Evolutionary conservation across 1,139 yeast species (phyloP), one percentile per base, ranked within the genome.

Genomic region (Debaryomycetaceae sp.): DNA sequence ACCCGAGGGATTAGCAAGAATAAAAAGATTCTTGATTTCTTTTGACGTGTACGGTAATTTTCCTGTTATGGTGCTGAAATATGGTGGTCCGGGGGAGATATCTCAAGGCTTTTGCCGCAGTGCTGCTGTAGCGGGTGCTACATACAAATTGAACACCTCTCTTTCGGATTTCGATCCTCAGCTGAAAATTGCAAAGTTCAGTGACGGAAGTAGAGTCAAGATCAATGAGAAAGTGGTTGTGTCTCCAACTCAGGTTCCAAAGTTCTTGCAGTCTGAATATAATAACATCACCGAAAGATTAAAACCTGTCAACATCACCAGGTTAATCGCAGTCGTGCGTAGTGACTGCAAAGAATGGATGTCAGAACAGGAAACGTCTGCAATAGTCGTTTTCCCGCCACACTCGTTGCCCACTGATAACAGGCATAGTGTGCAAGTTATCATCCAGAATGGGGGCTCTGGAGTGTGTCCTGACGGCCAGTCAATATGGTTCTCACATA

Each of bases 41-140:
- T 81, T 88, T 55, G 96, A 91, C 51, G 87, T 91, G 8, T 92
- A 89, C 61, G 98, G 98, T 8, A 83, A 82, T 49, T 94, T 92
- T 73, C 97, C 98, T 1, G 94, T 87, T 17, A 73, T 92, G 68
- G 83, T 84, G 52, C 87, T 95, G 44, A 91, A 88, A 69, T 92
- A 83, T 62, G 98, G 98, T 42, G 95, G 96, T 2, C 94, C 96
- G 0, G 97, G 98, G 36, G 99, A 92, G 63, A 71, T 92, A 28
- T 83, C 96, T 6, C 99, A 92, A 66, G 99, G 97, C 2, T 92
- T 92, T 61, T 91, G 98, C 63, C 78, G 99, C 50, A 85, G 95
- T 44, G 98, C 98, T 5, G 98, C 99, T 11, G 98, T 92, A 46
- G 98, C 95, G 24, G 98, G 98, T 43, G 87, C 97, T 42, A 87